Percentiles rank a stretch among this genome's conserved stretches.
These are phyloP conservation scores for Gardenia jasminoides DNA, from an alignment of 257 asterid genomes.

Conservation along the genomic window DNA sequence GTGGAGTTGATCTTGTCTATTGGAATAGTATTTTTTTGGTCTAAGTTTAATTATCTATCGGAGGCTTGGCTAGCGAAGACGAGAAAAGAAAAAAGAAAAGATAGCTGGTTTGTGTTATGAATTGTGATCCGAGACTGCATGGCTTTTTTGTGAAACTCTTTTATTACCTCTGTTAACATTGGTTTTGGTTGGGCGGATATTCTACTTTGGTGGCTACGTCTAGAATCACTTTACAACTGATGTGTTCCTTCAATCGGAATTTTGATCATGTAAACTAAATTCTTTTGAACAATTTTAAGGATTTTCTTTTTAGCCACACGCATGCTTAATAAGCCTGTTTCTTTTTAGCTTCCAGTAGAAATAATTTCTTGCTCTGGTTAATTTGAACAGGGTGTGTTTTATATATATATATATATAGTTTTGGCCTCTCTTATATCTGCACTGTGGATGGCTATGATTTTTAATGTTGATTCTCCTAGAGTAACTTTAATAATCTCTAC, in stretches of 20 bases:
- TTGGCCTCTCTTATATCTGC: background rate
- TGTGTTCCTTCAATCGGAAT: background rate
- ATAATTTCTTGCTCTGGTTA: background rate
- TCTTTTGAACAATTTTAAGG: background rate
- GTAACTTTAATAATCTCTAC: background rate
- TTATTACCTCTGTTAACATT: background rate
- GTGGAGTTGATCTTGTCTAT: background rate
- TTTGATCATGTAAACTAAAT: background rate
- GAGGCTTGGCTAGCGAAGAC: background rate
- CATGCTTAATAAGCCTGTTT: background rate
- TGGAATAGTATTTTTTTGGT: background rate
- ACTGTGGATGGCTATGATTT: background rate
- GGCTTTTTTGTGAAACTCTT: background rate
- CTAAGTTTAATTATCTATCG: background rate
- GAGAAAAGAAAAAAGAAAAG: background rate
- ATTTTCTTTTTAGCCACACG: background rate
- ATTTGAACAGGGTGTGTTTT: background rate
- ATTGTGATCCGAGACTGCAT: background rate
- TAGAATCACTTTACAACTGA: background rate
- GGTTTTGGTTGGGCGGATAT: background rate
- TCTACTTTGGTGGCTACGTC: slow-evolving; percentile 1
- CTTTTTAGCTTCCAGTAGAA: background rate
- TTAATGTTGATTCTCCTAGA: background rate
- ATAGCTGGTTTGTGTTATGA: background rate
- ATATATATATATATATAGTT: no score